Percentiles rank a stretch among this genome's conserved stretches.
Evolutionary conservation across 2,329 filamentous ascomycete genomes (phyloP).

Genomic region (Eurotiales sp.): DNA sequence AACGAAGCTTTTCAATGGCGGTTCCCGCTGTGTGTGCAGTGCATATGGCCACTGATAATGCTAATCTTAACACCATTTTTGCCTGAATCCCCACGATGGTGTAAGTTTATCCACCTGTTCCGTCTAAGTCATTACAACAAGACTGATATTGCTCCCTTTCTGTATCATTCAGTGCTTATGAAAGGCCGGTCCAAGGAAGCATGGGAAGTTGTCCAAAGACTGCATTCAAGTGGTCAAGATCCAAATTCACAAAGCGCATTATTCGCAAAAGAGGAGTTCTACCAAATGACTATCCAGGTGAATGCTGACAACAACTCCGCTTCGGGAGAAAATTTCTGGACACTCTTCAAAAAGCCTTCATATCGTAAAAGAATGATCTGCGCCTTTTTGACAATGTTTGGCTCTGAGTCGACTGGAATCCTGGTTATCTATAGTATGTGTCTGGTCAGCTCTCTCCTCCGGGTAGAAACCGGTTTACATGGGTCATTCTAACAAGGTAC

Average conservation of each 20-base stretch:
- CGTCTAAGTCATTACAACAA: not conserved
- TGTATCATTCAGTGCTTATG: constrained; percentile 6
- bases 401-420: not conserved
- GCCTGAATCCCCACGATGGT: constrained; percentile 17
- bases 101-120: constrained; percentile 8
- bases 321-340: not conserved
- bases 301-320: constrained; percentile 17
- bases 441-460: no score
- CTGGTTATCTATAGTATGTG: constrained; percentile 7
- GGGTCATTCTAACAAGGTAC: no score
- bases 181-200: constrained; percentile 12
- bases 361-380: constrained; percentile 5
- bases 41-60: constrained; percentile 24
- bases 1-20: constrained; percentile 21
- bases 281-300: constrained; percentile 26
- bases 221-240: constrained; percentile 22
- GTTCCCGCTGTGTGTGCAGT: constrained; percentile 22
- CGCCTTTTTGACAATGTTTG: constrained; percentile 4
- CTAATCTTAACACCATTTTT: constrained; percentile 18
- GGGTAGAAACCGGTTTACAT: no score
- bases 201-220: constrained; percentile 16
- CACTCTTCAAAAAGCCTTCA: constrained; percentile 1
- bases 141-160: no score
- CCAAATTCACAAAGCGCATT: constrained; percentile 19
- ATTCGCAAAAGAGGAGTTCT: constrained; percentile 25